Evolutionary conservation across 495 filamentous ascomycete species (phyloP).

Genomic region (Penicillium argentinense): DNA sequence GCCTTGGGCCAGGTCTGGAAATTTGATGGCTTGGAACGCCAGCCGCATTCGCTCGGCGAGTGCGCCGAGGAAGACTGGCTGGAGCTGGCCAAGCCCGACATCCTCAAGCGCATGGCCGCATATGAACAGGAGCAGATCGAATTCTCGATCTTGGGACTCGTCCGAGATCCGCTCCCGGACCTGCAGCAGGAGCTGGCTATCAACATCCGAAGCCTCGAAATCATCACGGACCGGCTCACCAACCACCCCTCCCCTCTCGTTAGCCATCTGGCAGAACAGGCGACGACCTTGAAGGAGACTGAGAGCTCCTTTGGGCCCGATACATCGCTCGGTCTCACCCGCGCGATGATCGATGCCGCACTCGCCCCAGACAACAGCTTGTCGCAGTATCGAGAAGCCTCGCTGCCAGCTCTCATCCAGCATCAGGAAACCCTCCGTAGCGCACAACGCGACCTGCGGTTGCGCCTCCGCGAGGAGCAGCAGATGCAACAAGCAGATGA

Average conservation of each 20-base stretch:
- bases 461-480: slow-evolving; percentile 44
- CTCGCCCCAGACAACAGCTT: slow-evolving; percentile 11
- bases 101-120: slow-evolving; percentile 50
- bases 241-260: too few species aligned
- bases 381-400: slow-evolving; percentile 18
- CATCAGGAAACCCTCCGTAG: slow-evolving; percentile 30
- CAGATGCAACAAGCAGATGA: slow-evolving; percentile 43
- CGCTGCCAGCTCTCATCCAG: not conserved
- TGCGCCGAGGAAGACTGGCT: slow-evolving; percentile 51
- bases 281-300: slow-evolving; percentile 12
- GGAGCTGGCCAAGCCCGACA: slow-evolving; percentile 43
- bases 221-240: slow-evolving; percentile 34
- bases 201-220: slow-evolving; percentile 45
- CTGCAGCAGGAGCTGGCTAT: slow-evolving; percentile 41
- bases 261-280: slow-evolving; percentile 1
- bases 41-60: slow-evolving; percentile 55
- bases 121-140: slow-evolving; percentile 56
- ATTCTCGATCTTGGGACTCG: slow-evolving; percentile 57
- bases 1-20: slow-evolving; percentile 76
- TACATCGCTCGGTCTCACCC: slow-evolving; percentile 32
- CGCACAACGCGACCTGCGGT: slow-evolving; percentile 35
- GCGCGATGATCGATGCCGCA: slow-evolving; percentile 32
- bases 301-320: slow-evolving; percentile 38
- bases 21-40: slow-evolving; percentile 79
- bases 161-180: slow-evolving; percentile 49